phyloP scores from a whole-genome alignment of 2,329 filamentous ascomycete genomes.

The Arthrobotrys sphaeroides region DNA sequence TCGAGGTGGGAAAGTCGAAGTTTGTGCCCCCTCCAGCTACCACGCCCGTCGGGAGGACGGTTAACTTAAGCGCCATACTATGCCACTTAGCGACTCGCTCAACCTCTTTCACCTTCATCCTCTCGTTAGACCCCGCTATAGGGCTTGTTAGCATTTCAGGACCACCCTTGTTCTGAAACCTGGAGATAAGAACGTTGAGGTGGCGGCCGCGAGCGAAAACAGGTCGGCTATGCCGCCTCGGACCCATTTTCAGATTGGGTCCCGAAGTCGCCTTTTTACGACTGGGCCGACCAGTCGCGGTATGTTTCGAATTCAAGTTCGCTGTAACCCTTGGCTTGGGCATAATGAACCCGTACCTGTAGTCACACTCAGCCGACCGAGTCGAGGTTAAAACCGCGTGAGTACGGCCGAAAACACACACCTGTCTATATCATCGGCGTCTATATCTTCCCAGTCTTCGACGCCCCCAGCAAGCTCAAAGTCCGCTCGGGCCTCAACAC shows the following conservation, averaged over 20 bases:
- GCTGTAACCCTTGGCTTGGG: conserved; percentile 59
- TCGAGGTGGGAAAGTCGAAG: conserved; percentile 62
- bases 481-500: conserved; percentile 57
- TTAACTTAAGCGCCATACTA: conserved; percentile 69
- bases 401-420: conserved; percentile 35
- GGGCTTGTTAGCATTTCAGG: conserved; percentile 72
- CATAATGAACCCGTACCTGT: conserved; percentile 73
- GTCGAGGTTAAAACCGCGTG: not conserved
- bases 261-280: conserved; percentile 61
- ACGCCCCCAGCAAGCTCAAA: conserved; percentile 67
- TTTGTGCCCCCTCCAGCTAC: conserved; percentile 68
- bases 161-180: conserved; percentile 68
- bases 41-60: conserved; percentile 61
- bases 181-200: conserved; percentile 11
- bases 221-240: conserved; percentile 70
- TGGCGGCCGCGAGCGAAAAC: conserved; percentile 62
- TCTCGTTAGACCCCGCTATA: conserved; percentile 68
- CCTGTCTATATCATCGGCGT: conserved; percentile 70
- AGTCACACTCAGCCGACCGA: not conserved
- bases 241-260: conserved; percentile 69
- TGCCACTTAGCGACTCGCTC: conserved; percentile 74
- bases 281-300: conserved; percentile 25
- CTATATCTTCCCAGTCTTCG: conserved; percentile 74
- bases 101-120: conserved; percentile 71
- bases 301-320: conserved; percentile 55